Evolutionary conservation across 768 basidiomycete genomes (phyloP).

Genomic region (Tulasnella sp.): DNA sequence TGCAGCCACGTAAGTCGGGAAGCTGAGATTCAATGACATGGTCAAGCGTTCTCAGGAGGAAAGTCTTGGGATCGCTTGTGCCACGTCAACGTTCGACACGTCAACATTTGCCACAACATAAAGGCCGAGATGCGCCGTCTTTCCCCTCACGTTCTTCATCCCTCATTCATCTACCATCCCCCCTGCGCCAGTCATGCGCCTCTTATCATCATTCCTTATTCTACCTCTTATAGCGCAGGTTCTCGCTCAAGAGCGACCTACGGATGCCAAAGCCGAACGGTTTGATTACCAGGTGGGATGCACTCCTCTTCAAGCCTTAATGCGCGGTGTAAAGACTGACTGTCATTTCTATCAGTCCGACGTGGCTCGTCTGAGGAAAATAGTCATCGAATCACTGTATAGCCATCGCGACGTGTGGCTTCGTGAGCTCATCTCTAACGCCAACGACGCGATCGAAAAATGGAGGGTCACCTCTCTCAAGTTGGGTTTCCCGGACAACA

Average conservation of each 20-base stretch:
- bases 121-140: neutral
- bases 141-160: neutral
- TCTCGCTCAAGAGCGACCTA: conserved; percentile 17
- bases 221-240: conserved; percentile 8
- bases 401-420: conserved; percentile 33
- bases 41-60: neutral
- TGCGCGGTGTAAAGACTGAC: neutral
- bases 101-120: conserved; percentile 6
- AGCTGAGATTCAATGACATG: too few species aligned
- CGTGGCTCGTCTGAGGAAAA: conserved; percentile 82
- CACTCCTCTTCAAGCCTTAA: too few species aligned
- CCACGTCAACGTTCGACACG: conserved; percentile 7
- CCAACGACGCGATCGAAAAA: conserved; percentile 96
- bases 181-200: conserved; percentile 12
- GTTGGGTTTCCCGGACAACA: conserved; percentile 53
- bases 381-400: conserved; percentile 60
- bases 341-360: conserved; percentile 54
- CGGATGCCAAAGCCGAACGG: conserved; percentile 10
- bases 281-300: conserved; percentile 20
- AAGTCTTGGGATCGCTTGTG: neutral
- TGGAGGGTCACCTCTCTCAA: conserved; percentile 74
- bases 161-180: neutral
- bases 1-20: neutral
- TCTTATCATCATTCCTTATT: conserved; percentile 5
- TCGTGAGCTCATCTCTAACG: conserved; percentile 86